Conservation (phyloP, 1,284 basidiomycete genomes). For the Fistulina hepatica region DNA sequence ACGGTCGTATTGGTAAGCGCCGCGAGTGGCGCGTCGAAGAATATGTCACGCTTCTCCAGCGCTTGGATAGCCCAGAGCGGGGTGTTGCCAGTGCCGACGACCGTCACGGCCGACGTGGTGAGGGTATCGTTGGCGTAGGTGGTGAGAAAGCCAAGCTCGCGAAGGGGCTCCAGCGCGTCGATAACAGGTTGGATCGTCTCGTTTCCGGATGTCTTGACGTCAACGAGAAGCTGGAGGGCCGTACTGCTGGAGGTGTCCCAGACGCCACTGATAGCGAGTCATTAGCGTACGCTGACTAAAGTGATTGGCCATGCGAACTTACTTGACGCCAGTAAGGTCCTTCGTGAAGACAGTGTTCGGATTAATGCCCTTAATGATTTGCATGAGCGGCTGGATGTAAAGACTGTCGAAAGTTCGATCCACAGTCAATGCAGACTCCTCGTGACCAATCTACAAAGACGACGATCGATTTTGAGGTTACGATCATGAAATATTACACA, state of each 20-base stretch:
- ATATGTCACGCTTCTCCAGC: slow-evolving; percentile 36
- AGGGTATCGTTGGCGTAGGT: slow-evolving; percentile 34
- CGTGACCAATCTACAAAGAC: slow-evolving; percentile 36
- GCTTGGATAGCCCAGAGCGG: slow-evolving; percentile 37
- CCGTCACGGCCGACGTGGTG: slow-evolving; percentile 29
- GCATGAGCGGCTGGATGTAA: slow-evolving; percentile 37
- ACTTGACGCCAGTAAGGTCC: slow-evolving; percentile 33
- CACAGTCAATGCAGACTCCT: slow-evolving; percentile 25
- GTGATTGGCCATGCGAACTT: slow-evolving; percentile 11
- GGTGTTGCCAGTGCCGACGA: slow-evolving; percentile 46
- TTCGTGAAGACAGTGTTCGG: slow-evolving; percentile 31
- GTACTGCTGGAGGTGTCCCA: slow-evolving; percentile 35
- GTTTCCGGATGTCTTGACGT: slow-evolving; percentile 41
- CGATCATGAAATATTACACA: slow-evolving; percentile 15
- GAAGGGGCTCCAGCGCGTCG: slow-evolving; percentile 36
- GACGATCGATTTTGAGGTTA: neutral
- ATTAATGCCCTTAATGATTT: slow-evolving; percentile 34
- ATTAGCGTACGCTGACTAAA: slow-evolving; percentile 6
- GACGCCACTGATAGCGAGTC: slow-evolving; percentile 25
- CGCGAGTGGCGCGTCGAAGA: slow-evolving; percentile 41
- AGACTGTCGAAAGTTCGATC: slow-evolving; percentile 30
- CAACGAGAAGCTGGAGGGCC: slow-evolving; percentile 37
- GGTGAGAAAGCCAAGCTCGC: slow-evolving; percentile 34
- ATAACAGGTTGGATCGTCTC: slow-evolving; percentile 37
- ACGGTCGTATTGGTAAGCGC: neutral